Base-by-base conservation (phyloP, 176 grass and related monocot species). In the Musa acuminata region DNA sequence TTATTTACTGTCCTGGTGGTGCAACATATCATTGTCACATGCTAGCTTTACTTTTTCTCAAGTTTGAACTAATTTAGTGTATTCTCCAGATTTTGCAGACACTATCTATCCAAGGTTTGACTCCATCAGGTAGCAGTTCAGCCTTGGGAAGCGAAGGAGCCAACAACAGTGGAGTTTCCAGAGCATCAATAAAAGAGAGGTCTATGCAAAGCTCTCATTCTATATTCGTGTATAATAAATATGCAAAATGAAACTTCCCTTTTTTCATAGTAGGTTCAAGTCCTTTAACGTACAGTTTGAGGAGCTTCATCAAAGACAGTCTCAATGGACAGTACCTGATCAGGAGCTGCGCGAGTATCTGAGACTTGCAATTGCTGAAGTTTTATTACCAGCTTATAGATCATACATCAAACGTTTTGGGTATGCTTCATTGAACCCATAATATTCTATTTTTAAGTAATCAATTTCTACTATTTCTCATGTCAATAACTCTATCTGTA, bases 311-410 rank as follows among this genome's bases (percentile, higher is more conserved):
- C 95, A 94, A 82, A 93, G 85, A 72, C 95, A 99, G 27, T 85
- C 86, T 83, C 86, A 89, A 25, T 99, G 95, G 90, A 85, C 90
- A 0, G 90, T 99, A 65, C 95, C 95, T 76, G 95, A 99, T 76
- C 87, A 86, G 17, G 90, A 99, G 60, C 73, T 99, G 65, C 80
- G 90, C 0, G 90, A 99, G 51, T 99, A 91, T 70, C 63, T 94
- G 51, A 83, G 88, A 75, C 88, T 94, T 49, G 95, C 90, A 0
- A 88, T 99, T 71, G 95, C 95, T 26, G 95, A 91, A 86, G 83
- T 98, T 78, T 80, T 98, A 75, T 79, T 98, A 58, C 90, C 95
- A 21, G 90, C 95, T 0, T 99, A 99, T 78, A 86, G 95, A 80
- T 94, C 90, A 43, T 99, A 91, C 80, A 74, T 89, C 53, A 91